These are phyloP conservation scores for Fusarium sp. DNA, from an alignment of 2,329 filamentous ascomycete genomes.

Conservation along the genomic window DNA sequence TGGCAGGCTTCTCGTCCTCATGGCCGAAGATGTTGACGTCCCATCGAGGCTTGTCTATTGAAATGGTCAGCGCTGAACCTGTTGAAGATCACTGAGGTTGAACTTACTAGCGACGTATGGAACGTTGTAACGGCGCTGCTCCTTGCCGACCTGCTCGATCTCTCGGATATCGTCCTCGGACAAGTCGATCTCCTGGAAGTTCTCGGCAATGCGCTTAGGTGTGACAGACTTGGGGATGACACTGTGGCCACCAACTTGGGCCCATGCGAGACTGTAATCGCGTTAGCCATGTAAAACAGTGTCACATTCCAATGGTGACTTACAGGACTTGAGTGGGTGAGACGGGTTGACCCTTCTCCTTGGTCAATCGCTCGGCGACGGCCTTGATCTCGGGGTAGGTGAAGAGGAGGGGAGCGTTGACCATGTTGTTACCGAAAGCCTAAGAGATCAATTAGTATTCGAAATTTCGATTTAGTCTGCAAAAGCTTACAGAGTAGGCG, in stretches of 20 bases:
- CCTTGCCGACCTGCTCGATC: background rate
- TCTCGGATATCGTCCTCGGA: background rate
- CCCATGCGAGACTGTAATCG: background rate
- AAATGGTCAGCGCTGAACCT: background rate
- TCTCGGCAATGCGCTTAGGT: background rate
- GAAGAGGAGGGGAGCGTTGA: background rate
- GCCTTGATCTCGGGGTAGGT: background rate
- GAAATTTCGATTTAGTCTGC: fast-evolving
- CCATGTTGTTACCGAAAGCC: background rate
- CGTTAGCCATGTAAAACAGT: background rate
- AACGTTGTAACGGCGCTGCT: background rate
- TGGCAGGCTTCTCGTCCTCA: background rate
- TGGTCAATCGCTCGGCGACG: background rate
- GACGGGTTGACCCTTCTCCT: background rate
- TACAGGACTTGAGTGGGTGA: background rate
- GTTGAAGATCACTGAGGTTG: fast-evolving
- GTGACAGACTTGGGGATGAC: background rate
- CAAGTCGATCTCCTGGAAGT: background rate
- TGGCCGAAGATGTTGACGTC: background rate
- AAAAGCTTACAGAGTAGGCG: background rate
- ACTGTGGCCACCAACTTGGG: background rate
- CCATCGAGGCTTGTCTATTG: background rate
- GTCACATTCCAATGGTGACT: fast-evolving
- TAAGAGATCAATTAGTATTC: fast-evolving
- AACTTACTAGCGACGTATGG: background rate